These are phyloP conservation scores for Tilletia setariae DNA, from an alignment of 1,284 basidiomycete species.

Conservation along the genomic window DNA sequence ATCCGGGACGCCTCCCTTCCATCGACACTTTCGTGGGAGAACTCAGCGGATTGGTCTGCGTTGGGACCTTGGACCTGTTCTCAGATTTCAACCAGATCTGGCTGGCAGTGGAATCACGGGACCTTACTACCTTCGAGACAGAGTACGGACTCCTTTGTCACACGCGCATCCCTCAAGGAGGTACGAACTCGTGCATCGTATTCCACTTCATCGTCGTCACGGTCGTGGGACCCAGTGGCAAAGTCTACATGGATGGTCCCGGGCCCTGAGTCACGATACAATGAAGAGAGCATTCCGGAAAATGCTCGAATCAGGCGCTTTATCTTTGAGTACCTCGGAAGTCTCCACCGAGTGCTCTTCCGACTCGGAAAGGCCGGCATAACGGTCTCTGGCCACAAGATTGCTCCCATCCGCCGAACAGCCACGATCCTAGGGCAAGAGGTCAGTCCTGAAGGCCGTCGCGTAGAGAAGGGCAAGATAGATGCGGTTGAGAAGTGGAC, in stretches of 20 bases:
- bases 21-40: background rate
- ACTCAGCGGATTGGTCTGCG: background rate
- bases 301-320: background rate
- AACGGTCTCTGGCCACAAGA: background rate
- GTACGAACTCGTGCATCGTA: conserved; percentile 2
- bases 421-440: background rate
- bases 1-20: background rate
- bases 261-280: background rate
- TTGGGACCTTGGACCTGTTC: background rate
- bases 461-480: background rate
- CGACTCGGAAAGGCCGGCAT: background rate
- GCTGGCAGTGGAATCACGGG: background rate
- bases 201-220: conserved; percentile 4
- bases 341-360: background rate
- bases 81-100: background rate
- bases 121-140: background rate
- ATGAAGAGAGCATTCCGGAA: background rate
- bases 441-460: background rate
- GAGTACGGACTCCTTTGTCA: background rate
- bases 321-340: background rate
- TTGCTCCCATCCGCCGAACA: background rate
- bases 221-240: background rate
- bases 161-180: background rate
- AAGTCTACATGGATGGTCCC: background rate
- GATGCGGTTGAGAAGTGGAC: background rate